These are phyloP conservation scores for Hypoxylon sp. DNA, from an alignment of 2,329 filamentous ascomycete genomes.

Conservation along the genomic window DNA sequence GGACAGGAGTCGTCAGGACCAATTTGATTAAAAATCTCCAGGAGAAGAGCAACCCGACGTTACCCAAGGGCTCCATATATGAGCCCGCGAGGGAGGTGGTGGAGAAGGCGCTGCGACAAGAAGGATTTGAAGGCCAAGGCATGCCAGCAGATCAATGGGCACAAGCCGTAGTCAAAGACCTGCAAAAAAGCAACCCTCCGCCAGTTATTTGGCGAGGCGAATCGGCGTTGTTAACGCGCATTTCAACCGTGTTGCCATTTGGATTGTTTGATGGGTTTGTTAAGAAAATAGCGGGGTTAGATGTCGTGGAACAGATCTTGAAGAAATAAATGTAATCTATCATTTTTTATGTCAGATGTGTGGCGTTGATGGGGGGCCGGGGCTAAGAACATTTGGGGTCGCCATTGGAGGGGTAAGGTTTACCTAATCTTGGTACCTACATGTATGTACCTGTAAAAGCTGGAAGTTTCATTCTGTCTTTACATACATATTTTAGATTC, in stretches of 20 bases:
- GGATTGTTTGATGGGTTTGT: conserved; percentile 33
- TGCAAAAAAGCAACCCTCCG: conserved; percentile 33
- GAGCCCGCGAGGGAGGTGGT: conserved; percentile 27
- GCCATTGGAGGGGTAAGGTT: too few species aligned
- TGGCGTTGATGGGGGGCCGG: neutral
- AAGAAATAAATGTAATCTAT: conserved; percentile 18
- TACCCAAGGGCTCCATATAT: conserved; percentile 40
- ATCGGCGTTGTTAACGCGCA: conserved; percentile 23
- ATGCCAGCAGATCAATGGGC: conserved; percentile 41
- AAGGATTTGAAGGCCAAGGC: conserved; percentile 30
- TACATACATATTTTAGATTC: too few species aligned
- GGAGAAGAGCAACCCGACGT: conserved; percentile 45
- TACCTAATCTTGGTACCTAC: too few species aligned
- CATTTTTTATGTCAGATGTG: neutral
- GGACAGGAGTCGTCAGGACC: conserved; percentile 55
- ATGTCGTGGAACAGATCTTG: conserved; percentile 35
- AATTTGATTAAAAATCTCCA: conserved; percentile 46
- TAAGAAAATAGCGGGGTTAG: conserved; percentile 38
- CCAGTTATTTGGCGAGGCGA: conserved; percentile 40
- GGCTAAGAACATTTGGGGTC: too few species aligned
- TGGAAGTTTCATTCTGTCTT: too few species aligned
- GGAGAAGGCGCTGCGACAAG: conserved; percentile 30
- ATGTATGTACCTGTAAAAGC: too few species aligned
- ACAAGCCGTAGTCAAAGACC: conserved; percentile 30
- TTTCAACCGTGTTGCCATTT: conserved; percentile 34